Base-by-base conservation (phyloP, 176 grass and related monocot genomes). In the Oryza rufipogon region DNA sequence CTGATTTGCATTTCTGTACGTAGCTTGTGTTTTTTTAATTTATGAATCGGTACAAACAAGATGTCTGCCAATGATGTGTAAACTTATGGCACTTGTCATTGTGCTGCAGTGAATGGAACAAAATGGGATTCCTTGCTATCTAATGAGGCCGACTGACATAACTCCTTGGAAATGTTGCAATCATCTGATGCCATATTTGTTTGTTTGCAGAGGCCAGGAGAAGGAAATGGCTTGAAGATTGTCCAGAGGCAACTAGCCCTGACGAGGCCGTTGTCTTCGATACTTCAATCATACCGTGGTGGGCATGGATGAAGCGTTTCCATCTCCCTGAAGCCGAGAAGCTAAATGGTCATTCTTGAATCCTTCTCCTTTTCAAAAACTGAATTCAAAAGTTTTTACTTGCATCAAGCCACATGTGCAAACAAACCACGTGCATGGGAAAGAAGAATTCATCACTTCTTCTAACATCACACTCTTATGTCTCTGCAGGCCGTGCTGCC, bases 261-360 rank as follows among this genome's bases (percentile, higher is more conserved):
- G 91, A 97, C 6, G 82, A 85, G 1, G 84, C 82, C 0, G 72
- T 95, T 54, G 83, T 91, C 52, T 95, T 97, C 28, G 89, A 97
- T 66, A 95, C 95, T 45, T 97, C 92, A 9, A 70, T 95, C 14
- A 87, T 97, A 45, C 95, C 95, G 4, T 97, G 95, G 95, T 95
- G 90, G 90, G 92, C 95, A 28, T 97, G 95, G 95, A 83, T 93
- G 72, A 95, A 93, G 71, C 77, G 92, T 20, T 97, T 95, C 81
- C 95, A 97, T 83, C 90, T 97, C 33, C 95, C 95, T 39, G 95
- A 97, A 88, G 95, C 95, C 3, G 95, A 97, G 88, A 90, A 88
- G 87, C 85, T 97, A 63, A 97, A 97, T 86, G 95, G 95, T 97
- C 66, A 49, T 77, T 41, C 80, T 58, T 56, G 77, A 32, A 15